Conservation (phyloP, 2,329 filamentous ascomycete species). For the Pseudofabraea citricarpa region DNA sequence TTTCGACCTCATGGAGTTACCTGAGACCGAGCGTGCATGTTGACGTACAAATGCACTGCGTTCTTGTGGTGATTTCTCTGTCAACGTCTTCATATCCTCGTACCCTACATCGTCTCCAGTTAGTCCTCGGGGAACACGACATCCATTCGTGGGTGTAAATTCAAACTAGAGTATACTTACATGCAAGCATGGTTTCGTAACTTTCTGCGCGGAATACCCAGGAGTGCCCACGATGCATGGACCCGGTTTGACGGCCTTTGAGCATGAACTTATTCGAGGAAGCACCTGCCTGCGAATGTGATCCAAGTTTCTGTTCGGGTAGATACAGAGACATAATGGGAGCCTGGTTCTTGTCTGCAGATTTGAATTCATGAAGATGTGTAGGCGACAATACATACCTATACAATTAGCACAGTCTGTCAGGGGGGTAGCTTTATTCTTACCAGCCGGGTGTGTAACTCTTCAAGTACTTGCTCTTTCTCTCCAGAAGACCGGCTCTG, state of each 20-base stretch:
- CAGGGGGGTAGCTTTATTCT: constrained; percentile 28
- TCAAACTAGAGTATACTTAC: no score
- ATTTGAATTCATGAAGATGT: constrained; percentile 98
- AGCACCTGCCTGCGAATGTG: constrained; percentile 75
- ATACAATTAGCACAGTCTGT: constrained; percentile 3
- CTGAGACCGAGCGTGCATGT: constrained; percentile 74
- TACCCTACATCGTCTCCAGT: no score
- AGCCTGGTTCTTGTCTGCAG: constrained; percentile 85
- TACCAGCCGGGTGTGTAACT: constrained; percentile 71
- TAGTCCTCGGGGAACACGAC: no score
- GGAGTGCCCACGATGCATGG: constrained; percentile 78
- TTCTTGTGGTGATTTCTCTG: constrained; percentile 83
- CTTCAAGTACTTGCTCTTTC: constrained; percentile 98
- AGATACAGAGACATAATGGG: constrained; percentile 96
- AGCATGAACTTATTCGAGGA: constrained; percentile 97
- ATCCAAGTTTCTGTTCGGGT: constrained; percentile 91
- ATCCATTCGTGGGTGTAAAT: no score
- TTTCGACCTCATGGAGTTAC: constrained; percentile 45
- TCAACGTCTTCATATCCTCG: constrained; percentile 85
- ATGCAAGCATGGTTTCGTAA: constrained; percentile 92
- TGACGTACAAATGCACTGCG: constrained; percentile 81
- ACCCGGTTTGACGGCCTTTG: constrained; percentile 89
- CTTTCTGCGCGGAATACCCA: constrained; percentile 70
- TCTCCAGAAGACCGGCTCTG: constrained; percentile 83
- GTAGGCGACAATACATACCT: constrained; percentile 96